These are phyloP conservation scores for Centella asiatica DNA, from an alignment of 129 eudicot genomes.

Conservation along the genomic window DNA sequence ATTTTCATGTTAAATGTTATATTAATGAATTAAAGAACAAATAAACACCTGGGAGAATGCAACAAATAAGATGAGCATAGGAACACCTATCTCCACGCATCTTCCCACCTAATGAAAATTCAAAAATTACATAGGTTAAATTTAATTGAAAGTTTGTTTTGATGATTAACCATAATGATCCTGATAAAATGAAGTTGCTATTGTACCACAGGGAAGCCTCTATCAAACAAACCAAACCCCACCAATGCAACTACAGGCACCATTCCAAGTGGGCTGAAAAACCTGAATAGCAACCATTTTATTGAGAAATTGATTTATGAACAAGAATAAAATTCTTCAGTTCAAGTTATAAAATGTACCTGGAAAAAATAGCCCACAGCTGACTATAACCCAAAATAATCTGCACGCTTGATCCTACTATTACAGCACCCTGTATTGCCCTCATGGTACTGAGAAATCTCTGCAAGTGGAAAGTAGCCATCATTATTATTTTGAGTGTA, in stretches of 20 bases:
- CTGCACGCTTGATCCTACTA: constrained; percentile 96
- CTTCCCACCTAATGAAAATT: constrained; percentile 60
- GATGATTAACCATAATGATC: neutral
- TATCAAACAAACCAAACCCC: constrained; percentile 89
- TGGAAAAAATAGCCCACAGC: constrained; percentile 94
- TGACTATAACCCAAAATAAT: constrained; percentile 96
- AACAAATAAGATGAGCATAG: constrained; percentile 77
- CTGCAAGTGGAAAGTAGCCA: constrained; percentile 24
- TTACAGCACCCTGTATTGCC: constrained; percentile 91
- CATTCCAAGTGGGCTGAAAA: constrained; percentile 97
- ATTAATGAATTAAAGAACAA: neutral
- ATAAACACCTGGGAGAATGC: constrained; percentile 76
- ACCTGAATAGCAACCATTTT: constrained; percentile 30
- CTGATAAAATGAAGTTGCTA: neutral
- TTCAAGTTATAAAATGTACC: constrained; percentile 33
- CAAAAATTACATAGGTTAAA: neutral
- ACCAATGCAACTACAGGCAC: constrained; percentile 86
- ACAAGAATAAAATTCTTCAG: neutral
- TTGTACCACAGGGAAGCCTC: constrained; percentile 94
- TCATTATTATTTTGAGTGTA: neutral
- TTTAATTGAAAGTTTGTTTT: neutral
- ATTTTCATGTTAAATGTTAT: neutral
- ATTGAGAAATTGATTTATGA: neutral
- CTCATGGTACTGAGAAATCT: constrained; percentile 82
- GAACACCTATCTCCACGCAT: constrained; percentile 94